Evolutionary conservation across 1,139 yeast genomes (phyloP), one percentile per base, ranked within the genome.

Genomic region (Yamadazyma diospyri): DNA sequence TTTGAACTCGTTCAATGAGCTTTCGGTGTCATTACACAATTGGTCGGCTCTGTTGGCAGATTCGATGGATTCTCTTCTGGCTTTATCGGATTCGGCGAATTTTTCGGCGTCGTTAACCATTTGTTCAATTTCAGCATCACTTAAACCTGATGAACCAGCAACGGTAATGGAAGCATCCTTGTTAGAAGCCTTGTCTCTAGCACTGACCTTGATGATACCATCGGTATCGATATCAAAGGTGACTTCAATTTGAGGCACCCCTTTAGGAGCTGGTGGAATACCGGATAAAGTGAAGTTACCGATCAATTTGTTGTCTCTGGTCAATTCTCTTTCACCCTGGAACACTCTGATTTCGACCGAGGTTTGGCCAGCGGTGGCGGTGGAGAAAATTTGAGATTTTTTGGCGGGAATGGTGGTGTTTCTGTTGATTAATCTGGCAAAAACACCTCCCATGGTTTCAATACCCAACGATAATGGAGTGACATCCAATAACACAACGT

Each of bases 261-360:
- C 98, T 81, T 88, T 89, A 71, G 97, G 96, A 55, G 97, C 97
- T 53, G 97, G 96, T 69, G 97, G 94, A 48, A 89, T 89, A 64
- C 97, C 97, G 50, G 92, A 75, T 57, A 89, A 78, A 44, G 95
- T 86, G 69, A 89, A 88, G 84, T 92, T 89, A 67, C 98, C 98
- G 64, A 92, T 89, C 66, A 89, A 78, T 74, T 92, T 92, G 83
- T 92, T 92, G 76, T 92, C 97, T 72, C 95, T 84, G 56, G 94
- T 95, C 58, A 92, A 81, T 70, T 92, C 97, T 78, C 98, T 86
- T 77, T 92, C 98, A 76, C 98, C 98, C 76, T 92, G 97, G 96
- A 86, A 92, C 38, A 92, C 97, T 72, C 97, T 83, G 65, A 92
- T 89, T 72, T 89, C 97, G 50, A 92, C 97, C 50, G 97, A 87